phyloP scores from a whole-genome alignment of 2,329 filamentous ascomycete species.

The Thyridium curvatum region DNA sequence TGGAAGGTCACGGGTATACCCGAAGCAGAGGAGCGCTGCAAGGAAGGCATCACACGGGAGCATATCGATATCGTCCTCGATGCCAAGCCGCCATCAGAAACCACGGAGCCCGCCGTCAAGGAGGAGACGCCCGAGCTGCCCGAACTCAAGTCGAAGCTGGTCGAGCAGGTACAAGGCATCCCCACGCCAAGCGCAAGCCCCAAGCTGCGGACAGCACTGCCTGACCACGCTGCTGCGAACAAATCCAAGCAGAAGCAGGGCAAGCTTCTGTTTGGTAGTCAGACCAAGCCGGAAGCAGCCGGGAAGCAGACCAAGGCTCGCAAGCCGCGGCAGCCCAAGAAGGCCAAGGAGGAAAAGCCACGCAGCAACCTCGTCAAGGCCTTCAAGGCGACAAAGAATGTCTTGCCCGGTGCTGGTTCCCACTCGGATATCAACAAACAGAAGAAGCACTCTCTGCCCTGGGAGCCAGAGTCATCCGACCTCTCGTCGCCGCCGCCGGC shows the following conservation, averaged over 20 bases:
- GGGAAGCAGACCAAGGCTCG: slow-evolving; percentile 21
- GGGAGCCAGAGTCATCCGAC: slow-evolving; percentile 9
- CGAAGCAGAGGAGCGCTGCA: slow-evolving; percentile 31
- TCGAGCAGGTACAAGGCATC: slow-evolving; percentile 34
- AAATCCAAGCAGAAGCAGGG: slow-evolving; percentile 42
- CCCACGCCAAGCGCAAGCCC: slow-evolving; percentile 54
- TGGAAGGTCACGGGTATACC: slow-evolving; percentile 34
- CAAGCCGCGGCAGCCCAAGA: slow-evolving; percentile 25
- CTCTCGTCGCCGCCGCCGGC: slow-evolving; percentile 9
- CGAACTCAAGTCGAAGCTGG: slow-evolving; percentile 17
- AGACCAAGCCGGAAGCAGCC: slow-evolving; percentile 10
- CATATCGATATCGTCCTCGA: slow-evolving; percentile 37
- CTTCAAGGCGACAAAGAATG: slow-evolving; percentile 38
- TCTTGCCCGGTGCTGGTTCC: slow-evolving; percentile 9
- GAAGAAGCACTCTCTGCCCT: slow-evolving; percentile 2
- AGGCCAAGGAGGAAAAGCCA: slow-evolving; percentile 20
- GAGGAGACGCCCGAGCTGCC: slow-evolving; percentile 14
- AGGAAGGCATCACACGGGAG: slow-evolving; percentile 27
- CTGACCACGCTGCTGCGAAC: slow-evolving; percentile 25
- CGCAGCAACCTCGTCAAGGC: slow-evolving; percentile 29
- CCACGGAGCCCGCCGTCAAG: not conserved
- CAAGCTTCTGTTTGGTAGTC: slow-evolving; percentile 36
- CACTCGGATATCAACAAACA: slow-evolving; percentile 3
- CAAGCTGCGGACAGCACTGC: slow-evolving; percentile 32
- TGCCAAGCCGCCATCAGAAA: slow-evolving; percentile 13